Evolutionary conservation across 192 early-diverging fungal genomes (phyloP).

Genomic region (Helicostylum pulchrum): DNA sequence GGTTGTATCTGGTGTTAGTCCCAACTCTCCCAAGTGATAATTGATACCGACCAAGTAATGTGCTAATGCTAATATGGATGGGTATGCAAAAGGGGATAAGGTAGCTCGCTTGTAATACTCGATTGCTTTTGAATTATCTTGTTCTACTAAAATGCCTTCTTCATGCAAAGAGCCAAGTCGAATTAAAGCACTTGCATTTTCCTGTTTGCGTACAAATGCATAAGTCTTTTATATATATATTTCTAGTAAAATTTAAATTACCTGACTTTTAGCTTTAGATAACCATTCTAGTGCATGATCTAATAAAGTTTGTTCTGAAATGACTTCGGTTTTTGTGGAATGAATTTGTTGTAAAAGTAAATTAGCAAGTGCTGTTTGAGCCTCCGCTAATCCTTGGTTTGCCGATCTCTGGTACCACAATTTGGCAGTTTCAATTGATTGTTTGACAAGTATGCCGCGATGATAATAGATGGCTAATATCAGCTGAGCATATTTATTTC

Average conservation of each 20-base stretch:
- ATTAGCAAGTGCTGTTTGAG: constrained; percentile 27
- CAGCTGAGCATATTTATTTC: constrained; percentile 22
- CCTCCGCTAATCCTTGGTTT: constrained; percentile 24
- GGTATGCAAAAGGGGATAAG: not conserved
- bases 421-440: constrained; percentile 9
- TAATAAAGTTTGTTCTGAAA: not conserved
- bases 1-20: constrained; percentile 1
- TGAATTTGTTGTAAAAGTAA: constrained; percentile 19
- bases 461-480: constrained; percentile 27
- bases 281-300: constrained; percentile 7
- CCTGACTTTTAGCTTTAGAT: not conserved
- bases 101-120: constrained; percentile 26
- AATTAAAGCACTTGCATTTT: constrained; percentile 23
- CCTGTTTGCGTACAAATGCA: constrained; percentile 7
- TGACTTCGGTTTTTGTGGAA: not conserved
- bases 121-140: constrained; percentile 19
- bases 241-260: not conserved
- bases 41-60: constrained; percentile 33
- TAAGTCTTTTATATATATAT: not conserved
- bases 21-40: constrained; percentile 19
- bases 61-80: constrained; percentile 4
- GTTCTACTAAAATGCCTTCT: constrained; percentile 14
- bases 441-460: constrained; percentile 8
- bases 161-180: constrained; percentile 33
- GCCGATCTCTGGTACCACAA: constrained; percentile 22